phyloP scores from a whole-genome alignment of 352 stramenopile genomes.

The Pythium rishiriense region DNA sequence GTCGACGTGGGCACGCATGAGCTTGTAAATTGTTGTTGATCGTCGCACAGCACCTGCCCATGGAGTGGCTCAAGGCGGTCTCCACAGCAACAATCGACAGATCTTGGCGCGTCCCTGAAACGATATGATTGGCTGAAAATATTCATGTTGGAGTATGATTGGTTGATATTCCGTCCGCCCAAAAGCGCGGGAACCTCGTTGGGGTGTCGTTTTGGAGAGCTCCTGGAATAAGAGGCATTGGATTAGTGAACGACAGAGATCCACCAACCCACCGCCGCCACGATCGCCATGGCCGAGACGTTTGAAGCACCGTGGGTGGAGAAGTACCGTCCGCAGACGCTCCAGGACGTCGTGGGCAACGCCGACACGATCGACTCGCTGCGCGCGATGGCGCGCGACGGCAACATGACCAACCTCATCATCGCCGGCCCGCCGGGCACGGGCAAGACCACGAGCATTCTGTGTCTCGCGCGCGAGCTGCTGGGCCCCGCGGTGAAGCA shows the following conservation, averaged over 20 bases:
- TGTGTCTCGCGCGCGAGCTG: constrained; percentile 89
- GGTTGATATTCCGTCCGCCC: neutral
- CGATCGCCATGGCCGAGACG: constrained; percentile 60
- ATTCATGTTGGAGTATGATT: neutral
- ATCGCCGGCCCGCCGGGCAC: constrained; percentile 93
- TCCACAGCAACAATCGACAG: too few relatives aligned
- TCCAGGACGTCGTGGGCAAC: constrained; percentile 98
- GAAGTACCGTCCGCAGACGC: constrained; percentile 94
- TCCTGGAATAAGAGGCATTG: neutral
- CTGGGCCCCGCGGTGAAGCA: constrained; percentile 83
- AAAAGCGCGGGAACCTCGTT: constrained; percentile 23
- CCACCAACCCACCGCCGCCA: neutral
- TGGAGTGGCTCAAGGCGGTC: too few relatives aligned
- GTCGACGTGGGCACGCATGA: too few relatives aligned
- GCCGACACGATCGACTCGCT: constrained; percentile 95
- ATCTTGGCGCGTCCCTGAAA: neutral
- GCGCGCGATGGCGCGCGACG: constrained; percentile 93
- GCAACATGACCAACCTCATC: constrained; percentile 99
- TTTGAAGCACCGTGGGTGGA: constrained; percentile 98
- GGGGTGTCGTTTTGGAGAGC: neutral
- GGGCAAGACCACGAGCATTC: constrained; percentile 93
- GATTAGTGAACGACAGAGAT: too few relatives aligned
- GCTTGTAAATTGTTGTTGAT: too few relatives aligned
- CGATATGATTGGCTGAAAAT: constrained; percentile 12
- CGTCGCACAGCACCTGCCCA: too few relatives aligned